A percentile compares a stretch with the other conserved stretches of the same genome.
phyloP scores from a whole-genome alignment of 805 yeast genomes.

The Nakazawaea populi region DNA sequence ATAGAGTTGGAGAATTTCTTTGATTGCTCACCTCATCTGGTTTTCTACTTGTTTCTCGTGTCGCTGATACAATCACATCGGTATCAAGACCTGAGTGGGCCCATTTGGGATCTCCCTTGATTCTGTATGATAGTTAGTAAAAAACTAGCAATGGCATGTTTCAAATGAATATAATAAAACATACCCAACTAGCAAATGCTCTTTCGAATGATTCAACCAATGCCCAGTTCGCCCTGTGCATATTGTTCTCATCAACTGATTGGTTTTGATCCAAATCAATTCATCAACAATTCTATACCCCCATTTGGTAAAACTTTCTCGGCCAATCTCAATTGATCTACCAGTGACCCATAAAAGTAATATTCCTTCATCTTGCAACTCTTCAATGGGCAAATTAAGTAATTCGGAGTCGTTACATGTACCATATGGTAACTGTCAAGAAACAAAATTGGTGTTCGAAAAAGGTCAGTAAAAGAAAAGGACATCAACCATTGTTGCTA shows the following conservation, averaged over 20 bases:
- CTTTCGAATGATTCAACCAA: conserved; percentile 94
- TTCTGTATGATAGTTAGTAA: conserved; percentile 1
- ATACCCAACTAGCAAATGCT: conserved; percentile 75
- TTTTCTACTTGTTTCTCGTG: conserved; percentile 85
- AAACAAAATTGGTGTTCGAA: too few relatives aligned
- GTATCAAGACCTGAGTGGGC: conserved; percentile 58
- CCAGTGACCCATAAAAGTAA: conserved; percentile 93
- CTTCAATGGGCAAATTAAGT: conserved; percentile 54
- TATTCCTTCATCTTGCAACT: conserved; percentile 79
- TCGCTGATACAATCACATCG: conserved; percentile 73
- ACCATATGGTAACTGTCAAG: conserved; percentile 49
- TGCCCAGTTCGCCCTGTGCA: conserved; percentile 97
- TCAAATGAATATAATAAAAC: not conserved
- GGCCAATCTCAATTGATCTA: conserved; percentile 83
- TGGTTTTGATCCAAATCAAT: conserved; percentile 84
- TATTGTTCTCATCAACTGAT: conserved; percentile 81
- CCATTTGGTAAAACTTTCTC: conserved; percentile 72
- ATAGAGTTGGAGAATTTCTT: too few relatives aligned
- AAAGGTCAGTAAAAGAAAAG: too few relatives aligned
- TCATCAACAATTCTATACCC: conserved; percentile 79
- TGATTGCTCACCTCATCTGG: conserved; percentile 63
- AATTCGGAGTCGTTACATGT: conserved; percentile 76
- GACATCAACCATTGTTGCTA: too few relatives aligned
- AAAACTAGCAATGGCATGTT: not conserved
- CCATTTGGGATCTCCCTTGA: conserved; percentile 79